Conservation (phyloP, 164 flowering plant genomes). For the Liquidambar formosana region DNA sequence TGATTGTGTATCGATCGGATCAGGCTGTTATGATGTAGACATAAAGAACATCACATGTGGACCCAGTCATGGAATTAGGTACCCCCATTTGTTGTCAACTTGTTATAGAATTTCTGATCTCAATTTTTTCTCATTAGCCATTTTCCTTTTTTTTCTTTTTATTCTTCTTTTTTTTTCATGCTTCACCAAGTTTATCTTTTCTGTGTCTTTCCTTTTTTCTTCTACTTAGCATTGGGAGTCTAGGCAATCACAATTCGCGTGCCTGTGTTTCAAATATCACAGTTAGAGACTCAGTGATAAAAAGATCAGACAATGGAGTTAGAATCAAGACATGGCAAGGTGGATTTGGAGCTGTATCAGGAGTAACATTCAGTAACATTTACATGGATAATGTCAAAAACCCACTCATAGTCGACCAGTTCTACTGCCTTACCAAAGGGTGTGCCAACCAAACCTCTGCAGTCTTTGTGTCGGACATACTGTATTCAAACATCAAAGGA, state of each 20-base stretch:
- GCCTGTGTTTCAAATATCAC: constrained; percentile 81
- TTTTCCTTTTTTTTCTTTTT: too few relatives aligned
- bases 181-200: too few relatives aligned
- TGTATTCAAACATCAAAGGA: constrained; percentile 61
- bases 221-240: constrained; percentile 80
- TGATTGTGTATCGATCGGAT: constrained; percentile 82
- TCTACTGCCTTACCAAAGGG: constrained; percentile 62
- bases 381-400: constrained; percentile 76
- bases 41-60: constrained; percentile 82
- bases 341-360: constrained; percentile 71
- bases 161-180: too few relatives aligned
- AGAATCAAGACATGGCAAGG: constrained; percentile 97
- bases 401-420: constrained; percentile 83
- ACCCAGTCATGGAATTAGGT: constrained; percentile 96
- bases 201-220: neutral
- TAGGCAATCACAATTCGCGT: constrained; percentile 70
- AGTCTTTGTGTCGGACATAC: constrained; percentile 50
- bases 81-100: neutral
- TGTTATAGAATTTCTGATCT: too few relatives aligned
- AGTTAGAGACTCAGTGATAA: constrained; percentile 54
- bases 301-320: constrained; percentile 72
- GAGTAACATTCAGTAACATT: constrained; percentile 59
- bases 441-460: constrained; percentile 78
- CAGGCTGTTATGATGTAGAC: constrained; percentile 70
- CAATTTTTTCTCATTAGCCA: too few relatives aligned